Conservation (phyloP, 2,329 filamentous ascomycete species). For the Dactylonectria estremocensis region DNA sequence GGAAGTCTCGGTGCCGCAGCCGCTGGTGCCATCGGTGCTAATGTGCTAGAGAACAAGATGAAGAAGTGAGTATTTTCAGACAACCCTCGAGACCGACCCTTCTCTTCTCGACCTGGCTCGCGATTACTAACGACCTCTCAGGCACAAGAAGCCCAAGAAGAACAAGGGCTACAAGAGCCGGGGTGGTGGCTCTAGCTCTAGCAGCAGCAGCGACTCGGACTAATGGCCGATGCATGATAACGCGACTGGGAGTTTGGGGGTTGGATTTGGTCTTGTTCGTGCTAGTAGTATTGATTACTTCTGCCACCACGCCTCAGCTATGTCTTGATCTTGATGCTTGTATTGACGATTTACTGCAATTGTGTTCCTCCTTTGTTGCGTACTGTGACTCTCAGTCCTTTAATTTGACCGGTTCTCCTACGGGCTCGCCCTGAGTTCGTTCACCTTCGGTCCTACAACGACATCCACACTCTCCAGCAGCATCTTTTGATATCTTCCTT, state of each 20-base stretch:
- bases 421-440: no score
- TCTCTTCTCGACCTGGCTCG: no score
- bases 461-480: background rate
- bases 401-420: background rate
- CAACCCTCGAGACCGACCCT: no score
- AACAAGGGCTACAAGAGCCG: conserved; percentile 47
- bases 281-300: background rate
- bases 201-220: conserved; percentile 48
- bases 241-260: conserved; percentile 12
- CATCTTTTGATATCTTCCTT: no score
- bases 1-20: conserved; percentile 66
- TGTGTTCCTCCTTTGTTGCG: background rate
- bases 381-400: no score
- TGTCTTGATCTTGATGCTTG: background rate
- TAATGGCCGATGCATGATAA: conserved; percentile 31
- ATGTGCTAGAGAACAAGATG: conserved; percentile 63
- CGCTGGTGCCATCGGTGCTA: conserved; percentile 70
- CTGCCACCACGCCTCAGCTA: background rate
- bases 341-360: background rate
- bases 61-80: conserved; percentile 45
- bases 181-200: conserved; percentile 37
- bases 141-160: conserved; percentile 55
- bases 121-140: conserved; percentile 32
- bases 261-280: background rate
- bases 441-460: background rate